Percentiles rank a stretch among this genome's conserved stretches.
Evolutionary conservation across 148 eudicot genomes (phyloP).

Genomic region (Rhododendron kiyosumense): DNA sequence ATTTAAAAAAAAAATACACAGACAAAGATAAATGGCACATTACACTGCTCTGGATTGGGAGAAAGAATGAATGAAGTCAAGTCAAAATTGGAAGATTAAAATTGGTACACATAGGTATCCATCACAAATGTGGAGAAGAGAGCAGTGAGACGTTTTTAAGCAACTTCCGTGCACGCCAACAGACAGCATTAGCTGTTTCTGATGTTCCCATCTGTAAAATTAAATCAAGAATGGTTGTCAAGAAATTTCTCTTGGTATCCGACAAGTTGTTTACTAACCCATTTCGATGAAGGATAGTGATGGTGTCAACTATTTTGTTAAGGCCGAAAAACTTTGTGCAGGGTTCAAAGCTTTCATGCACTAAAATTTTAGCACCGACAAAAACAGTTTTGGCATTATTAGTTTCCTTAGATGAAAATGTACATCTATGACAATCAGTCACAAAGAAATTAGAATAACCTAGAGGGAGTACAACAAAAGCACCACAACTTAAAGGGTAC

Average conservation of each 20-base stretch:
- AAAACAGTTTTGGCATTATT: too few relatives aligned
- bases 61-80: background rate
- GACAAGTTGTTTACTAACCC: background rate
- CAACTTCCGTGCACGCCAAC: conserved; percentile 76
- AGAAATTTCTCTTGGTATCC: background rate
- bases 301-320: background rate
- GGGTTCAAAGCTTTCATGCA: too few relatives aligned
- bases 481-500: background rate
- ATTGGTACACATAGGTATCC: background rate
- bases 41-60: background rate
- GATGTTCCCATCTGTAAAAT: conserved; percentile 71
- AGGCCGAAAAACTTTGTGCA: background rate
- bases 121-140: conserved; percentile 12
- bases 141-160: conserved; percentile 37
- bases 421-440: background rate
- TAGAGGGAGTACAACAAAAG: background rate
- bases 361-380: too few relatives aligned
- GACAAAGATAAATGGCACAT: background rate
- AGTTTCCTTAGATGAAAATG: background rate
- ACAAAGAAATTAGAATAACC: background rate
- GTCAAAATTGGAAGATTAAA: background rate
- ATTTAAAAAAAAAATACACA: too few relatives aligned
- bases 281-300: background rate
- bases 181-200: conserved; percentile 61
- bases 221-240: conserved; percentile 1